Percentiles rank a stretch among this genome's conserved stretches.
Evolutionary conservation across 257 asterid species (phyloP).

Genomic region (Nicotiana otophora): DNA sequence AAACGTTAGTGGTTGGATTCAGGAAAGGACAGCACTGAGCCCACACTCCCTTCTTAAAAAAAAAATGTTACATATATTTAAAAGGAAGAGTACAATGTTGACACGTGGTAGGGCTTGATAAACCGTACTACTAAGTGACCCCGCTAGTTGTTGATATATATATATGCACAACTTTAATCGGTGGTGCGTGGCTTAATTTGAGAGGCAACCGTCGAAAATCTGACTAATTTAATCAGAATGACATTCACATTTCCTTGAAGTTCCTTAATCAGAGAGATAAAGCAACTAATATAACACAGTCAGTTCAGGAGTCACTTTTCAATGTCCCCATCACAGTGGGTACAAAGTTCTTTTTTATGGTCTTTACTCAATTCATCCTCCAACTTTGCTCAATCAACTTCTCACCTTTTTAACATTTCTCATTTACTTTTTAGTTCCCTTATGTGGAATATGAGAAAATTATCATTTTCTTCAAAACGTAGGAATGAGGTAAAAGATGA

Average conservation of each 20-base stretch:
- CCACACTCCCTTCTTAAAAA: too few relatives aligned
- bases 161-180: too few relatives aligned
- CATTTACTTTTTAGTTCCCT: background rate
- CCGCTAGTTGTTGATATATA: too few relatives aligned
- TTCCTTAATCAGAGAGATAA: background rate
- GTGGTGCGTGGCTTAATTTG: too few relatives aligned
- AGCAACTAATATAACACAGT: background rate
- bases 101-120: too few relatives aligned
- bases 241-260: background rate
- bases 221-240: too few relatives aligned
- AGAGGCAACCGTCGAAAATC: too few relatives aligned
- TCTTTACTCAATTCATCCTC: slow-evolving; percentile 15
- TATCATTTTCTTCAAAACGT: slow-evolving; percentile 18
- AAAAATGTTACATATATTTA: too few relatives aligned
- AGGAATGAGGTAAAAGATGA: slow-evolving; percentile 4
- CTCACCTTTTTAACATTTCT: background rate
- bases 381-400: slow-evolving; percentile 3
- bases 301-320: slow-evolving; percentile 19
- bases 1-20: too few relatives aligned
- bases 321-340: slow-evolving; percentile 14
- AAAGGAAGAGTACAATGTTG: too few relatives aligned
- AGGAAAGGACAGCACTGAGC: too few relatives aligned
- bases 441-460: slow-evolving; percentile 15
- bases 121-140: too few relatives aligned
- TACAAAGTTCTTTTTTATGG: background rate